Base-by-base conservation (phyloP, 208 protist species). In the Acanthamoeba sp. region DNA sequence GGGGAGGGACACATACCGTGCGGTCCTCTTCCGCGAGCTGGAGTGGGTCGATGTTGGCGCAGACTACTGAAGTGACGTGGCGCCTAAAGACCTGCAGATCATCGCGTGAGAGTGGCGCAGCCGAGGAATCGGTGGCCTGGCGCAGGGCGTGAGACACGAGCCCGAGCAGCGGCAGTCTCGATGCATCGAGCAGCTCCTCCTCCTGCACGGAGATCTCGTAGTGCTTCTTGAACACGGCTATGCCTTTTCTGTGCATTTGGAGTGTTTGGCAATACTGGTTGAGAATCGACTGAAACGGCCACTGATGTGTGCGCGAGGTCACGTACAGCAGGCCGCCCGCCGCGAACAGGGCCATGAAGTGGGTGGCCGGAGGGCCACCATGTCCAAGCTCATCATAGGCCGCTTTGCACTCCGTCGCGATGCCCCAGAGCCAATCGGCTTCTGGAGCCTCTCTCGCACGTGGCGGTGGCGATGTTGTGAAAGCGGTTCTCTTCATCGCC, bases 281-380 rank as follows among this genome's bases (percentile, higher is more conserved):
- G 18, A 50, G n/a, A n/a, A n/a, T n/a, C n/a, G n/a, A n/a, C n/a
- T n/a, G n/a, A n/a, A n/a, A n/a, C n/a, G n/a, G n/a, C n/a, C n/a
- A n/a, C n/a, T 50, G 12, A 12, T 50, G 45, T 12, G 9, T 50
- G 45, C 45, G 45, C 45, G 45, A 4, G 9, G 4, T 4, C 45
- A 85, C 76, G 76, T 55, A 85, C 76, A 85, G 45, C 32, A 85
- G n/a, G 34, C 76, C 76, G 34, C 76, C 76, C 50, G 76, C 76
- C 16, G 76, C 76, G 27, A 85, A 85, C 42, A 85, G 76, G 45
- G 38, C 76, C 22, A 85, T 34, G 34, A 73, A 73, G 29, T 85
- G 76, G 14, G 24, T 85, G 36, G 76, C 36, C 5, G 42, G 38
- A 14, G 24, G 45, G 24, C 76, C 76, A 20, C 42, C 42, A 24